Evolutionary conservation across 1,284 basidiomycete species (phyloP).

Genomic region (Puccinia polysora): DNA sequence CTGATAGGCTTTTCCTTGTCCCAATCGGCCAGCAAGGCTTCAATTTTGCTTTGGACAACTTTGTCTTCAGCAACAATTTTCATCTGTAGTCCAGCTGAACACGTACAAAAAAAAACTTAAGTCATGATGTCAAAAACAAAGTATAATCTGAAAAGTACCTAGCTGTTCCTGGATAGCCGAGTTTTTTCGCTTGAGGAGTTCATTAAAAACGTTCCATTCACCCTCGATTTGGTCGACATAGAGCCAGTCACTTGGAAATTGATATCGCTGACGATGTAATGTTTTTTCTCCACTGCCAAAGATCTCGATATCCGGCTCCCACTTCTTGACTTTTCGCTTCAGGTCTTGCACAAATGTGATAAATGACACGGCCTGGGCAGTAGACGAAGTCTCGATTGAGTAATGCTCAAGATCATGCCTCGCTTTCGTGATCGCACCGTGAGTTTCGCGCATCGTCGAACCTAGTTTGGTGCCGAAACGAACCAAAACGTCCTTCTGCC

Average conservation of each 20-base stretch:
- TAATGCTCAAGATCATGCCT: constrained; percentile 89
- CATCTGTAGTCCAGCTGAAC: constrained; percentile 79
- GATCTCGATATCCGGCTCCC: constrained; percentile 93
- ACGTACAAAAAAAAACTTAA: constrained; percentile 21
- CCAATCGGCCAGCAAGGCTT: constrained; percentile 85
- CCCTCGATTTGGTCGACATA: constrained; percentile 95
- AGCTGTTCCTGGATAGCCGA: constrained; percentile 97
- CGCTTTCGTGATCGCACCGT: constrained; percentile 83
- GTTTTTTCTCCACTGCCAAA: constrained; percentile 94
- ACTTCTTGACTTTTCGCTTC: constrained; percentile 90
- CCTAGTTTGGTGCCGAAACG: constrained; percentile 88
- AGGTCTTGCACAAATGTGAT: constrained; percentile 99
- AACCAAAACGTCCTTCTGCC: constrained; percentile 90
- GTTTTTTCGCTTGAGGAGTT: constrained; percentile 95
- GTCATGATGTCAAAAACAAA: constrained; percentile 1
- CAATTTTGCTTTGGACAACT: constrained; percentile 88
- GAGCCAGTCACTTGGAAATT: constrained; percentile 95
- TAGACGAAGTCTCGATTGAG: constrained; percentile 59
- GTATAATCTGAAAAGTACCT: constrained; percentile 53
- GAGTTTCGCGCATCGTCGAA: constrained; percentile 91
- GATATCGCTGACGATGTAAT: constrained; percentile 90
- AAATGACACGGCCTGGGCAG: constrained; percentile 94
- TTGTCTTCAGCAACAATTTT: constrained; percentile 99
- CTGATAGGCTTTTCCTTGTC: constrained; percentile 91
- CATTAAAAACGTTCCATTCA: constrained; percentile 97